Percentiles rank a stretch among this genome's conserved stretches.
phyloP scores from a whole-genome alignment of 176 grass and related monocot genomes.

The Alopecurus myosuroides region DNA sequence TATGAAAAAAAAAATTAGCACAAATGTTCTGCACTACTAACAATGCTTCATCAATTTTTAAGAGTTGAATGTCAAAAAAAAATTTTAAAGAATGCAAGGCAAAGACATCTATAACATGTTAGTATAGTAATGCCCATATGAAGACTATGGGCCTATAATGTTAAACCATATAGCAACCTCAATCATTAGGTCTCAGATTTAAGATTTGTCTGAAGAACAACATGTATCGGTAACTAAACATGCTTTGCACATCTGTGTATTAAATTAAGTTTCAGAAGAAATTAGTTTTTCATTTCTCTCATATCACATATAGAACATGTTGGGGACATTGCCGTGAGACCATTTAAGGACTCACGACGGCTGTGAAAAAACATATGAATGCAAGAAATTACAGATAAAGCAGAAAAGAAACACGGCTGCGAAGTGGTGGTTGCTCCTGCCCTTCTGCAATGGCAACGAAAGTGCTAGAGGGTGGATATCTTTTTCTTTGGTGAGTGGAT shows the following conservation, averaged over 20 bases:
- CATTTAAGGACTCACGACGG: neutral
- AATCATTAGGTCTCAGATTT: conserved; percentile 20
- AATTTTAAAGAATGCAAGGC: neutral
- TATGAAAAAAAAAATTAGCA: conserved; percentile 25
- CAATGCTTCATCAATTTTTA: neutral
- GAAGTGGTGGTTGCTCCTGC: neutral
- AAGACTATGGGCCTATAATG: neutral
- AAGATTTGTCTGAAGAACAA: conserved; percentile 12
- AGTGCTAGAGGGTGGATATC: neutral
- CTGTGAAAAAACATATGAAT: neutral
- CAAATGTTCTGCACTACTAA: conserved; percentile 1
- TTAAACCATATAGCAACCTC: conserved; percentile 4
- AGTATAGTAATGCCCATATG: conserved; percentile 4
- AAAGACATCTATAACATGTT: neutral
- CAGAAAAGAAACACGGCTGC: neutral
- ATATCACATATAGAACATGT: neutral
- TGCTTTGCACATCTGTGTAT: neutral
- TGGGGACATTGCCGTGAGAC: neutral
- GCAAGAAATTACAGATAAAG: neutral
- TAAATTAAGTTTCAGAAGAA: neutral
- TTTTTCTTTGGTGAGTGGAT: neutral
- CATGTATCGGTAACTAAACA: neutral
- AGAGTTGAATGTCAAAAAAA: neutral
- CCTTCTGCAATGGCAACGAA: neutral
- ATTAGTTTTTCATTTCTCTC: neutral